Evolutionary conservation across 257 asterid species (phyloP).

Genomic region (Phtheirospermum japonicum): DNA sequence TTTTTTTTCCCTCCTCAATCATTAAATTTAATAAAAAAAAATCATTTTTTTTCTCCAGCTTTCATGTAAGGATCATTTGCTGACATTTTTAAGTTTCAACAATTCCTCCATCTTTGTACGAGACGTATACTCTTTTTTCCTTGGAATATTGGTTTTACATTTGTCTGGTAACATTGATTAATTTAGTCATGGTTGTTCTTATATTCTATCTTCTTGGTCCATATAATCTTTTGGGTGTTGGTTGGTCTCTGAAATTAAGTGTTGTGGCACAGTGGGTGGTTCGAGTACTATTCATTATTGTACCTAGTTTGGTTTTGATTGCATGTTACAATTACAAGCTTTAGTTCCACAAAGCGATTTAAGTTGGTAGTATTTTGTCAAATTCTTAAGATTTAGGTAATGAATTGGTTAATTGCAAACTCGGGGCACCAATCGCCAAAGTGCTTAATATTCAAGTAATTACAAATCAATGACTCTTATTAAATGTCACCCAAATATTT

Average conservation of each 20-base stretch:
- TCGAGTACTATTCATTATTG: no score
- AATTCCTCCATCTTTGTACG: slow-evolving; percentile 24
- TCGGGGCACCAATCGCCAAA: no score
- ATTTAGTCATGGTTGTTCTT: neutral
- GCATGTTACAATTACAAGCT: no score
- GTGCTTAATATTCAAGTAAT: no score
- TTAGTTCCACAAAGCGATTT: no score
- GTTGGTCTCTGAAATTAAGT: neutral
- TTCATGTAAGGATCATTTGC: slow-evolving; percentile 25
- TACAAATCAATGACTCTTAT: no score
- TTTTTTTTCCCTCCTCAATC: slow-evolving; percentile 33
- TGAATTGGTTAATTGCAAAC: no score
- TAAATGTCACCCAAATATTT: no score
- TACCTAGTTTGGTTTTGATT: no score
- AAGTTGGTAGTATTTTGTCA: neutral
- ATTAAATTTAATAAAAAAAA: slow-evolving; percentile 37
- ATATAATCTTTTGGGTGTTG: neutral
- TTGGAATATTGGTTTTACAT: slow-evolving; percentile 7
- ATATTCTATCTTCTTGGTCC: neutral
- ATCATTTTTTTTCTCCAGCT: neutral
- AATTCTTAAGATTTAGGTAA: no score
- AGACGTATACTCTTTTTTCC: slow-evolving; percentile 20
- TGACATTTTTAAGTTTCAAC: slow-evolving; percentile 9
- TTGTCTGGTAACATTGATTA: neutral
- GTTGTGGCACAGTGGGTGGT: neutral